phyloP scores from a whole-genome alignment of 2,329 filamentous ascomycete genomes.

The Fusarium bulbicola region DNA sequence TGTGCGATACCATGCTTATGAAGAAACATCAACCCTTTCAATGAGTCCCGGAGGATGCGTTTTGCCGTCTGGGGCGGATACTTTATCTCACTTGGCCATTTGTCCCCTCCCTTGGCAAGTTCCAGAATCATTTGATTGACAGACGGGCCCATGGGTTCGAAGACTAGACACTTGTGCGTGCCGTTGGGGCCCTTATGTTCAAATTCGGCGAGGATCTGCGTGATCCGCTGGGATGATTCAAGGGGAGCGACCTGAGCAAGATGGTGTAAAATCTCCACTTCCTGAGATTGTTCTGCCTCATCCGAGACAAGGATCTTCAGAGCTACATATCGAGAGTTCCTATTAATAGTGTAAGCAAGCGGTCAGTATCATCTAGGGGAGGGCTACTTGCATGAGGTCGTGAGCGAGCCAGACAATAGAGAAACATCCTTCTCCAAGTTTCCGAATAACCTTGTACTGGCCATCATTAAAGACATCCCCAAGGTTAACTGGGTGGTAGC shows the following conservation, averaged over 20 bases:
- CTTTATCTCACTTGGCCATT: too few relatives aligned
- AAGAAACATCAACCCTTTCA: not conserved
- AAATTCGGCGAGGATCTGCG: constrained; percentile 43
- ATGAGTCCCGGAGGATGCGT: not conserved
- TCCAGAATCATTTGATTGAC: not conserved
- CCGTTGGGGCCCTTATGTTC: constrained; percentile 45
- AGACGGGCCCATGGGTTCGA: constrained; percentile 47
- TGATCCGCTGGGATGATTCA: constrained; percentile 35
- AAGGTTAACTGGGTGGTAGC: constrained; percentile 53
- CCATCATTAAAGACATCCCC: constrained; percentile 51
- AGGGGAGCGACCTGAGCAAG: rapidly evolving
- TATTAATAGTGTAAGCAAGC: not conserved
- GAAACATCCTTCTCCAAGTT: constrained; percentile 55
- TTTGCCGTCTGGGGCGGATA: constrained; percentile 1
- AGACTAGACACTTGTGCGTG: constrained; percentile 44
- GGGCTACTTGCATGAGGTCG: constrained; percentile 22
- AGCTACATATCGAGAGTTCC: not conserved
- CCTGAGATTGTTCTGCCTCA: not conserved
- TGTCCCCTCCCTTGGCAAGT: too few relatives aligned
- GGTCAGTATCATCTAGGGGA: too few relatives aligned
- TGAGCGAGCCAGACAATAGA: constrained; percentile 58
- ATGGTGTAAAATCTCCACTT: constrained; percentile 28
- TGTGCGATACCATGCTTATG: not conserved
- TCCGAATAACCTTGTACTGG: constrained; percentile 55
- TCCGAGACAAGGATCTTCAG: not conserved